A percentile compares a stretch with the other conserved stretches of the same genome.
Conservation (phyloP, 2,329 filamentous ascomycete genomes). For the Fusarium verrucosum region DNA sequence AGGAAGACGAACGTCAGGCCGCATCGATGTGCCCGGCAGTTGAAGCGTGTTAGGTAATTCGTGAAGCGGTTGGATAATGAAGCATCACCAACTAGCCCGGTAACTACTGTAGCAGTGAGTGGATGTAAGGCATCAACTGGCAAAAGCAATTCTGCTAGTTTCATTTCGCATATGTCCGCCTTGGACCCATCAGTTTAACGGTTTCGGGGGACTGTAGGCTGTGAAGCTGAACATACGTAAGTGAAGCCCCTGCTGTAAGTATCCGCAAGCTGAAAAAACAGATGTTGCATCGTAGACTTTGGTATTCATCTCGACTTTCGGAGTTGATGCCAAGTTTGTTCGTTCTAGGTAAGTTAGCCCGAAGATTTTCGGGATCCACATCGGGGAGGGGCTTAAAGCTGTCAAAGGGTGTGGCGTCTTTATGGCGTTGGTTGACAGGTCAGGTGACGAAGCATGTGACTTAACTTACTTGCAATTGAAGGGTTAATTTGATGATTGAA, state of each 20-base stretch:
- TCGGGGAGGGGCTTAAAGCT: not conserved
- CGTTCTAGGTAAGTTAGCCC: no score
- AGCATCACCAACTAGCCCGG: not conserved
- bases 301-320: conserved; percentile 30
- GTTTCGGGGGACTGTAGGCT: not conserved
- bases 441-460: conserved; percentile 29
- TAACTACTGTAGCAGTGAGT: not conserved
- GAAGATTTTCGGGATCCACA: conserved; percentile 41
- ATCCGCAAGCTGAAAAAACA: conserved; percentile 43
- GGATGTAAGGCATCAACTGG: not conserved
- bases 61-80: not conserved
- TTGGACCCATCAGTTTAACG: conserved; percentile 17
- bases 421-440: not conserved
- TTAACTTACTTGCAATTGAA: not conserved
- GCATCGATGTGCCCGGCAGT: conserved; percentile 29
- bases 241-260: conserved; percentile 17
- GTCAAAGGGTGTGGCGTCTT: conserved; percentile 11
- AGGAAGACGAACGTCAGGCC: conserved; percentile 10
- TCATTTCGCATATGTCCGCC: conserved; percentile 41
- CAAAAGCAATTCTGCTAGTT: conserved; percentile 38
- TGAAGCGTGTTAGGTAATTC: conserved; percentile 18
- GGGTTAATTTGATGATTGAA: not conserved
- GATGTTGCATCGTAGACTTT: conserved; percentile 34
- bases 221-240: not conserved
- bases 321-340: conserved; percentile 28